Conservation (phyloP, 1,139 yeast genomes). For the Yamadazyma mexicana region DNA sequence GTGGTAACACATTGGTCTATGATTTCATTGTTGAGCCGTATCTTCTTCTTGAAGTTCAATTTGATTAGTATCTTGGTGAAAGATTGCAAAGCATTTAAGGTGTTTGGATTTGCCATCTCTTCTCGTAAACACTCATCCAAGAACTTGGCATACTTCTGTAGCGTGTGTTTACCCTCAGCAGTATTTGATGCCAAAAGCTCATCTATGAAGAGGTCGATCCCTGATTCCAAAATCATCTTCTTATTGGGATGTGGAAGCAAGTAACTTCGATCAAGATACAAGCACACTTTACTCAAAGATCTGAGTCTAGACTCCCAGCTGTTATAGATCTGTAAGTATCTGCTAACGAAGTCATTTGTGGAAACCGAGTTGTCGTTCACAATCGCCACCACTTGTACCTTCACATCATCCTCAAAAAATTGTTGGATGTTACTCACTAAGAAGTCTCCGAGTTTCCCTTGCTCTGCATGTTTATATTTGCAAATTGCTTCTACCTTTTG, state of each 20-base stretch:
- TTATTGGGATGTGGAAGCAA: constrained; percentile 31
- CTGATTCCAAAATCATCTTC: constrained; percentile 26
- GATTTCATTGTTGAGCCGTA: constrained; percentile 20
- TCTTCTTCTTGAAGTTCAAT: constrained; percentile 20
- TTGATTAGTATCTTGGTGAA: constrained; percentile 23
- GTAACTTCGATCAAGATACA: constrained; percentile 38
- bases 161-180: constrained; percentile 5
- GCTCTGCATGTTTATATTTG: constrained; percentile 32
- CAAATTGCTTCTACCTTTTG: constrained; percentile 35
- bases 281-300: constrained; percentile 29
- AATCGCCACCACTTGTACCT: constrained; percentile 6
- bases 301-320: constrained; percentile 28
- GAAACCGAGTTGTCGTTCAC: constrained; percentile 1
- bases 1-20: constrained; percentile 18
- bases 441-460: constrained; percentile 25
- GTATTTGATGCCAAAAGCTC: constrained; percentile 15
- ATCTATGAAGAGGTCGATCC: constrained; percentile 22
- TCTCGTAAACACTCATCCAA: constrained; percentile 10
- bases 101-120: constrained; percentile 8
- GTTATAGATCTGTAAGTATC: constrained; percentile 20
- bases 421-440: constrained; percentile 22
- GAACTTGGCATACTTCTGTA: constrained; percentile 10
- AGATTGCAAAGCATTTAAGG: constrained; percentile 11
- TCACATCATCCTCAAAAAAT: constrained; percentile 14
- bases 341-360: constrained; percentile 7